These are phyloP conservation scores for Scheffersomyces illinoinensis DNA, from an alignment of 1,139 yeast genomes.

Conservation along the genomic window DNA sequence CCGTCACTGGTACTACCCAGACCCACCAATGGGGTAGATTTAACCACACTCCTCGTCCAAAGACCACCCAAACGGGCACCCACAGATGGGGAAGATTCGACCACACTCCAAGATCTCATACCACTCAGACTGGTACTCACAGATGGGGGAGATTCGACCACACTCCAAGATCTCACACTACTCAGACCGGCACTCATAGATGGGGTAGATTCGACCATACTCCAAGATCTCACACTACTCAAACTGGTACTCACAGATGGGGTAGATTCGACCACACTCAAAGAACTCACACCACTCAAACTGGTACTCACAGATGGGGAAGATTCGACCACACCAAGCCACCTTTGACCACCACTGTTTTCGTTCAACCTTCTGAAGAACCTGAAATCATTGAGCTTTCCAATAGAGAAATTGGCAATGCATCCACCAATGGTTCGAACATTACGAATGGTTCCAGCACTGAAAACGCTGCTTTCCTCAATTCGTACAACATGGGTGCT, in stretches of 20 bases:
- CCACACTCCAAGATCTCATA: conserved; percentile 33
- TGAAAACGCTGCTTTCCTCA: conserved; percentile 20
- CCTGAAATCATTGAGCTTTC: conserved; percentile 2
- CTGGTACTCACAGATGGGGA: conserved; percentile 50
- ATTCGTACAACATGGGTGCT: conserved; percentile 28
- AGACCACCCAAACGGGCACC: conserved; percentile 32
- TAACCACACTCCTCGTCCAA: conserved; percentile 45
- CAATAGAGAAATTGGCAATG: conserved; percentile 11
- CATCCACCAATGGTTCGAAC: conserved; percentile 10
- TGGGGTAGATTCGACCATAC: conserved; percentile 46
- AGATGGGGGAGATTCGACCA: conserved; percentile 53
- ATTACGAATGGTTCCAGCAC: conserved; percentile 16
- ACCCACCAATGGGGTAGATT: conserved; percentile 52
- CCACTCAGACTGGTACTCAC: conserved; percentile 39
- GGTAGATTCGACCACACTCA: conserved; percentile 53
- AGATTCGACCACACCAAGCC: conserved; percentile 38
- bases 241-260: conserved; percentile 42
- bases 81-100: conserved; percentile 42
- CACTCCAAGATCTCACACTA: conserved; percentile 35
- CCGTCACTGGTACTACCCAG: conserved; percentile 23
- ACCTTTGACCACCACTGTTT: conserved; percentile 23
- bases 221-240: conserved; percentile 20
- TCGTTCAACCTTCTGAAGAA: conserved; percentile 16
- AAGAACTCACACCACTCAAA: conserved; percentile 17
- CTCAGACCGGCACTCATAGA: conserved; percentile 35